Conservation (phyloP, 225 moss, liverwort and hornwort species). For the Rhytidiadelphus loreus region DNA sequence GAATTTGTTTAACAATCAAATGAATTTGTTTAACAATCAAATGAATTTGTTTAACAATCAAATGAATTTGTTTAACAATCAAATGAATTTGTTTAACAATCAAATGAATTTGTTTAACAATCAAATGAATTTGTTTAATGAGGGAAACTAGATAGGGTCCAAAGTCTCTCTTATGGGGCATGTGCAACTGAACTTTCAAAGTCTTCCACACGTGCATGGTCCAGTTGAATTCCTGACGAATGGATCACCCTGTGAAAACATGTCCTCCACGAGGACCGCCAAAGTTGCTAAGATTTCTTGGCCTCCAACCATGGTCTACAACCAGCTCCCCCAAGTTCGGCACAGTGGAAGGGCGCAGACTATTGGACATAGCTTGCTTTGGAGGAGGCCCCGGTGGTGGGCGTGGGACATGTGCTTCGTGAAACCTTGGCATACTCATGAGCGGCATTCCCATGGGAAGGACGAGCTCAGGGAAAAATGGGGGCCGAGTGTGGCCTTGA, state of each 20-base stretch:
- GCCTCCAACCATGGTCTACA: conserved; percentile 45
- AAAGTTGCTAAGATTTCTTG: conserved; percentile 23
- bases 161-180: not conserved
- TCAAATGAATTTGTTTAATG: no score
- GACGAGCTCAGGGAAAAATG: conserved; percentile 19
- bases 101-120: not conserved
- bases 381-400: conserved; percentile 2
- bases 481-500: not conserved
- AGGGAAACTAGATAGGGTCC: no score
- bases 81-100: no score
- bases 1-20: no score
- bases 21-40: no score
- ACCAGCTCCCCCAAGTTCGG: conserved; percentile 14
- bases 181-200: not conserved
- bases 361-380: conserved; percentile 1
- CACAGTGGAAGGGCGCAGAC: not conserved
- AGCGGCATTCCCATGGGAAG: conserved; percentile 7
- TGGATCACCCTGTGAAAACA: not conserved
- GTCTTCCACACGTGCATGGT: not conserved
- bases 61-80: no score
- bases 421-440: conserved; percentile 24
- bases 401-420: conserved; percentile 26
- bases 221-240: not conserved
- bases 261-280: conserved; percentile 21
- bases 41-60: no score